Base-by-base conservation (phyloP, 345 rosid genomes). In the Corchorus capsularis region DNA sequence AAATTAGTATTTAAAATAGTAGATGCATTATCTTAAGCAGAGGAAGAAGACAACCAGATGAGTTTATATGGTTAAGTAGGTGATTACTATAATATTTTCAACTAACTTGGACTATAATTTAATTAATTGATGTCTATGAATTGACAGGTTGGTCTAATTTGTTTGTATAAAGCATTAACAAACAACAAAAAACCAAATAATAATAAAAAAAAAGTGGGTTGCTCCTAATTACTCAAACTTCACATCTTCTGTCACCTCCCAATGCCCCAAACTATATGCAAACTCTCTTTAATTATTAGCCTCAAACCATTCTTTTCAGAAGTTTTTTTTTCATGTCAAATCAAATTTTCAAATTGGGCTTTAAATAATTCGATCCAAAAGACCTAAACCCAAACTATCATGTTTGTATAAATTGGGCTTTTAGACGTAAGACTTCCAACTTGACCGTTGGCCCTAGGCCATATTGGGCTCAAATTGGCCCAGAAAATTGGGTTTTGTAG, bases 141-240 rank as follows among this genome's bases (percentile, higher is more conserved):
- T 27, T 27, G 47, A 57, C 62, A 57, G 62, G 15, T 57, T 22
- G 62, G 62, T 20, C 9, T 20, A 10, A 20, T 57, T 56, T 57
- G 62, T 10, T 57, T 22, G 35, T 12, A 57, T 10, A 57, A 57
- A 27, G 27, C 1, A 27, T 27, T 27, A 27, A 34, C 62, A 57
- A 56, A 39, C 43, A 39, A 39, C 2, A 1, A 56, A 27, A 57
- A 20, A 57, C 6, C 62, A 20, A 57, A n/a, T n/a, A 56, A 19
- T 20, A 8, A n/a, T n/a, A n/a, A n/a, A 19, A 56, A 3, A 16
- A 20, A 37, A 11, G 19, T 4, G 34, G n/a, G 19, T 4, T 62
- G n/a, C 46, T 37, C 68, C 68, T 2, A 39, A 63, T 63, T 63
- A 37, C 67, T 63, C 67, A 37, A 63, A 37, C 67, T 63, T 37